Percentiles rank a stretch among this genome's conserved stretches.
These are phyloP conservation scores for Tetradesmus obliquus DNA, from an alignment of 139 green algal species.

Conservation along the genomic window DNA sequence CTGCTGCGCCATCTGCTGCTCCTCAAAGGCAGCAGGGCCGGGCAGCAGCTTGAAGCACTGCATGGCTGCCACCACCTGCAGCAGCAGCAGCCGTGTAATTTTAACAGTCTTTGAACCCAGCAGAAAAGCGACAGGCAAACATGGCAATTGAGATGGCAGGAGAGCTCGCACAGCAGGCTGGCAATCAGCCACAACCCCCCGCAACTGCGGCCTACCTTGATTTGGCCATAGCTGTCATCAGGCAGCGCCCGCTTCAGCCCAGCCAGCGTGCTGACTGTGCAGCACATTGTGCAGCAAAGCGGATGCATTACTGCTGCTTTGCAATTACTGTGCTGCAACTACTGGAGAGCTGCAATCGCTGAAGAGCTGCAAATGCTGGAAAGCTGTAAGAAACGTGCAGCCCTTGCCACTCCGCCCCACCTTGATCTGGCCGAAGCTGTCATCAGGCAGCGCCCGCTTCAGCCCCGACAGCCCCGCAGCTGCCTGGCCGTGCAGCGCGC, in stretches of 20 bases:
- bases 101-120: neutral
- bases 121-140: too few relatives aligned
- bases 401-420: neutral
- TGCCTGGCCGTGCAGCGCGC: neutral
- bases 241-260: constrained; percentile 27
- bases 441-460: constrained; percentile 28
- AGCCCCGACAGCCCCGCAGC: neutral
- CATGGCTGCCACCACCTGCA: constrained; percentile 1
- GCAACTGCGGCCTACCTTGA: constrained; percentile 39
- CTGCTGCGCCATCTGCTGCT: constrained; percentile 16
- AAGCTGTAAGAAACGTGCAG: too few relatives aligned
- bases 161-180: too few relatives aligned
- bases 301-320: too few relatives aligned
- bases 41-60: neutral
- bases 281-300: neutral
- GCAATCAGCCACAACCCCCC: too few relatives aligned
- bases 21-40: neutral
- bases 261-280: neutral
- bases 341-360: neutral
- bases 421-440: constrained; percentile 51
- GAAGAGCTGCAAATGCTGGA: too few relatives aligned
- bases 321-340: neutral
- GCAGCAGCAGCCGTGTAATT: neutral
- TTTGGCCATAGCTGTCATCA: constrained; percentile 36
- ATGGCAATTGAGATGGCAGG: too few relatives aligned